Conservation (phyloP, 495 filamentous ascomycete species). For the Melanomma pulvis-pyrius region DNA sequence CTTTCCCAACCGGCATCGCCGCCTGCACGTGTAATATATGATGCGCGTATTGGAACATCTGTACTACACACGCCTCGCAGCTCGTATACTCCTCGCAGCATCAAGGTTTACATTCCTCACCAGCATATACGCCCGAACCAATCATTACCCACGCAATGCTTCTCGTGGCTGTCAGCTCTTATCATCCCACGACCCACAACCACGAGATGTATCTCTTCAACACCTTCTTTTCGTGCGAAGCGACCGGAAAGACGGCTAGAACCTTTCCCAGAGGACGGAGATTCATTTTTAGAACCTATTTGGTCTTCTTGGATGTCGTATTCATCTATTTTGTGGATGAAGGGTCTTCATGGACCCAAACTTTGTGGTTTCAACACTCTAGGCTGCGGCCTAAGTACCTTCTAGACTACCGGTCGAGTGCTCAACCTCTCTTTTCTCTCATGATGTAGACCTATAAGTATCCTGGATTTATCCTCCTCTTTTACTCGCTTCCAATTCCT, state of each 20-base stretch:
- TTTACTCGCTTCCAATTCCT: not conserved
- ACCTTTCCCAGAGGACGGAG: not conserved
- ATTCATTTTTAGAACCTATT: slow-evolving; percentile 11
- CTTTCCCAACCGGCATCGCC: not conserved
- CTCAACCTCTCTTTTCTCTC: not conserved
- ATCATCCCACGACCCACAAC: slow-evolving; percentile 9
- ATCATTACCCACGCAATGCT: not conserved
- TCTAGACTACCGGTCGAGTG: not conserved
- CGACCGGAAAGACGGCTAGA: slow-evolving; percentile 29
- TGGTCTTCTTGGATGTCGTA: slow-evolving; percentile 9
- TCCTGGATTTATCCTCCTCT: not conserved
- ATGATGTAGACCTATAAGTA: slow-evolving; percentile 8
- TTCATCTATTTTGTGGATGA: slow-evolving; percentile 17
- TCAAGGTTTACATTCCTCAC: not conserved
- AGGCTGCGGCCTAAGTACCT: not conserved
- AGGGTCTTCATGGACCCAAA: not conserved
- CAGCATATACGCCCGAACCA: slow-evolving; percentile 3
- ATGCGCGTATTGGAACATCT: slow-evolving; percentile 15
- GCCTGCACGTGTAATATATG: slow-evolving; percentile 28
- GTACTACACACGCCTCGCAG: slow-evolving; percentile 8
- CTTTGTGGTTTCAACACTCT: not conserved
- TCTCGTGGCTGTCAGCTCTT: slow-evolving; percentile 24
- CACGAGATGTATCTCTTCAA: not conserved
- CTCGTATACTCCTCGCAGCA: slow-evolving; percentile 5
- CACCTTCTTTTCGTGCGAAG: not conserved